Evolutionary conservation across 257 asterid species (phyloP).

Genomic region (Solanum sejunctum): DNA sequence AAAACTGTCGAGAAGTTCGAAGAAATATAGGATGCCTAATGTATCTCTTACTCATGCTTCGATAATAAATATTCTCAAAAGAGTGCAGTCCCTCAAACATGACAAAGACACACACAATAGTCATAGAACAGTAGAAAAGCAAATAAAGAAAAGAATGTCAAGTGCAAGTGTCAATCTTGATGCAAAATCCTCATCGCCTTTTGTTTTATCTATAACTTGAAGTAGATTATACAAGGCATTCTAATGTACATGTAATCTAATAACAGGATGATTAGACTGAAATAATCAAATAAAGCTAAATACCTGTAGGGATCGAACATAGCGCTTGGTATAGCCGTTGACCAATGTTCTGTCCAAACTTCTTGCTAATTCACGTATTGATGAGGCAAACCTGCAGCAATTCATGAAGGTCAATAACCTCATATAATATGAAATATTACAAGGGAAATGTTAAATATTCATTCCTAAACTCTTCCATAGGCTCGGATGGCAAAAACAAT

Average conservation of each 20-base stretch:
- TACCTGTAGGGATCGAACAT: conserved; percentile 23
- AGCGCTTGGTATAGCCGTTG: conserved; percentile 10
- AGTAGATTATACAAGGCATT: neutral
- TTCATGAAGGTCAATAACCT: neutral
- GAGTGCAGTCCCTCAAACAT: neutral
- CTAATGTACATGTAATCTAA: neutral
- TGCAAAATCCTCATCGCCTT: neutral
- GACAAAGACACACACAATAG: neutral
- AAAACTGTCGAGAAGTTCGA: neutral
- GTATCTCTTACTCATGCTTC: neutral
- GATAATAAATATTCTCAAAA: neutral
- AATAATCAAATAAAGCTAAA: neutral
- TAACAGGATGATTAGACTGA: neutral
- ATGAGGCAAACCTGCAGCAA: conserved; percentile 4
- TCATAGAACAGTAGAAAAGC: neutral
- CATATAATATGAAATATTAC: neutral
- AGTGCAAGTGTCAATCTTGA: neutral
- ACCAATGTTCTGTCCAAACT: neutral
- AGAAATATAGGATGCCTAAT: neutral
- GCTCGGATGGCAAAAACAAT: too few relatives aligned
- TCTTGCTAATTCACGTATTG: conserved; percentile 9
- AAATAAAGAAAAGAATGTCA: too few relatives aligned
- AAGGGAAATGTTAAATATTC: neutral
- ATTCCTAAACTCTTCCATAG: too few relatives aligned
- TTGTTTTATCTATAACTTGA: neutral